Evolutionary conservation across 176 grass and related monocot species (phyloP), one percentile per base, ranked within the genome.

Genomic region (Juncus inflexus): DNA sequence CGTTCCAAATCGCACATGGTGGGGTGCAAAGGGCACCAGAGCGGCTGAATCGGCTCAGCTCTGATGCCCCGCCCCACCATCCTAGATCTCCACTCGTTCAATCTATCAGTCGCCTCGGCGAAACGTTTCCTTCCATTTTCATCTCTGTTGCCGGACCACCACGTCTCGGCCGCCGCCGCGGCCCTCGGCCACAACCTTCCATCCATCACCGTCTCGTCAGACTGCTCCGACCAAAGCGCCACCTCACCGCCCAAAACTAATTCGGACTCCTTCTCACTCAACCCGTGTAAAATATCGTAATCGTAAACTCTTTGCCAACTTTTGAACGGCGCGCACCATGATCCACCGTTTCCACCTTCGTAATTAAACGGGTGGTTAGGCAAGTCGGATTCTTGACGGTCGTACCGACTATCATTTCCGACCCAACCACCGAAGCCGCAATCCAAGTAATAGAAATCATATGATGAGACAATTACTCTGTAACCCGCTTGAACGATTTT

Each of bases 381-480:
- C 8, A 55, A 51, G 69, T 96, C 92, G 39, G 69, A 76, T 50
- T 85, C 87, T 80, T 96, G 92, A 62, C 73, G 77, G 70, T 96
- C 87, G 84, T 96, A 96, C 7, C 84, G 84, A 76, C 82, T 89
- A 84, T 96, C 92, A 69, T 96, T 96, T 62, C 87, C 82, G 2
- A 90, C 40, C 92, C 92, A 96, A 4, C 86, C 87, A 47, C 92
- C 92, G 66, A 81, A 79, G 6, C 92, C 92, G 81, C 87, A 96
- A 82, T 96, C 92, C n/a, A 96, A 83, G 73, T 96, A 96, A 76
- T 96, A 96, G 81, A 91, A 96, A 12, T 86, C 56, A 73, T 67
- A 74, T 6, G 92, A 96, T 9, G 92, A 96, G 0, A 96, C 92
- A 67, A 96, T 81, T 16, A 56, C 92, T 49, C 84, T 87, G 70